Evolutionary conservation across 495 filamentous ascomycete species (phyloP), one percentile per base, ranked within the genome.

Genomic region (Chaetomium cochliodes): DNA sequence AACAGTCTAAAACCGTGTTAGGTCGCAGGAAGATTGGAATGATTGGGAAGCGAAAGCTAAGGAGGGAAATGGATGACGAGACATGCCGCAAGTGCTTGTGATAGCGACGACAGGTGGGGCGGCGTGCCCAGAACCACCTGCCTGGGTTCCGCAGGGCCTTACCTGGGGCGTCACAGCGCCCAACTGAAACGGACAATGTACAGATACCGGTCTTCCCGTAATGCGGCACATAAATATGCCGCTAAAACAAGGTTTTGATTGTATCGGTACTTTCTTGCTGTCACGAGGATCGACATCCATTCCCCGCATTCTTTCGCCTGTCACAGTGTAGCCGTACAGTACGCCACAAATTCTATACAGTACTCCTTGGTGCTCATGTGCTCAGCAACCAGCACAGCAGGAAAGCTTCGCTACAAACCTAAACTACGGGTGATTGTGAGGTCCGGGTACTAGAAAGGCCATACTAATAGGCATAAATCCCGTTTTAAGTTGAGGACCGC

Each of bases 71-170:
- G 20, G 33, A 52, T 61, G 58, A 52, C 58, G 46, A 52, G 57
- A 49, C 5, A 52, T 52, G 2, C 5, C 16, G 15, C 26, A 13
- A 37, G 57, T 12, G 18, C 57, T 15, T 33, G 41, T 60, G 57
- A 49, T 60, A 49, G 42, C 57, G 41, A 50, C 46, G 46, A 22
- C 57, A 49, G 57, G 57, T 30, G 58, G 58, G 58, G 57, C 33
- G 23, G 42, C 41, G 25, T 20, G 44, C 16, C 33, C 57, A 22
- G 42, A 26, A 16, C 39, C 41, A 30, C 41, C 41, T 59, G 37
- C 57, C 25, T 46, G 41, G 6, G 13, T 37, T 54, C 23, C 20
- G 22, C 57, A 59, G 57, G 22, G 42, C 41, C 41, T 30, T 5
- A 42, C 20, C 37, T 9, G 37, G 20, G 16, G 57, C 8, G 30